These are phyloP conservation scores for Pseudogymnoascus sp. DNA, from an alignment of 2,329 filamentous ascomycete species.

Conservation along the genomic window DNA sequence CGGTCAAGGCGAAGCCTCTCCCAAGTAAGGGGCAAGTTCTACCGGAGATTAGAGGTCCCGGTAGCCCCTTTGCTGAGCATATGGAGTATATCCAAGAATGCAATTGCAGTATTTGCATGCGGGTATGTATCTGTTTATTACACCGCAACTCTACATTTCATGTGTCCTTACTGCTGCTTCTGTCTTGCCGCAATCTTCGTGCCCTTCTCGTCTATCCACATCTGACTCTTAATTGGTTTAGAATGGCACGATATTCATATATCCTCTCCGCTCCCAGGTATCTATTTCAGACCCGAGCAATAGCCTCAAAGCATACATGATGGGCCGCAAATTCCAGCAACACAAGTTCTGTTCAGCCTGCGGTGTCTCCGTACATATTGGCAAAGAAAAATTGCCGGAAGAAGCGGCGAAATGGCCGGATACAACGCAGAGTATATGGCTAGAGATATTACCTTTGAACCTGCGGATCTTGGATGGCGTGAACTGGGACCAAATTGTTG, in stretches of 20 bases:
- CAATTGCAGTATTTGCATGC: conserved; percentile 8
- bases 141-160: neutral
- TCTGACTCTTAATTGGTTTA: neutral
- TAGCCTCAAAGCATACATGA: neutral
- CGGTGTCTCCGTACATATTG: neutral
- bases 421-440: neutral
- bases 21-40: conserved; percentile 10
- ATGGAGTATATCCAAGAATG: conserved; percentile 6
- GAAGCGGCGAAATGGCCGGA: neutral
- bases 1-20: conserved; percentile 17
- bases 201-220: neutral
- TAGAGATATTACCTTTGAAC: neutral
- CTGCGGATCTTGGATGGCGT: neutral
- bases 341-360: neutral
- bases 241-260: neutral
- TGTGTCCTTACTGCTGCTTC: neutral
- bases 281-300: neutral
- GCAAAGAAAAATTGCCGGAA: neutral
- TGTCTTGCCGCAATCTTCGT: neutral
- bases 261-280: neutral
- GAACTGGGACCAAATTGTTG: neutral
- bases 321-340: neutral
- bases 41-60: conserved; percentile 1
- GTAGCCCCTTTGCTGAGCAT: neutral
- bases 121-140: neutral